These are phyloP conservation scores for Chaetomiaceae sp. DNA, from an alignment of 2,329 filamentous ascomycete species.

Conservation along the genomic window DNA sequence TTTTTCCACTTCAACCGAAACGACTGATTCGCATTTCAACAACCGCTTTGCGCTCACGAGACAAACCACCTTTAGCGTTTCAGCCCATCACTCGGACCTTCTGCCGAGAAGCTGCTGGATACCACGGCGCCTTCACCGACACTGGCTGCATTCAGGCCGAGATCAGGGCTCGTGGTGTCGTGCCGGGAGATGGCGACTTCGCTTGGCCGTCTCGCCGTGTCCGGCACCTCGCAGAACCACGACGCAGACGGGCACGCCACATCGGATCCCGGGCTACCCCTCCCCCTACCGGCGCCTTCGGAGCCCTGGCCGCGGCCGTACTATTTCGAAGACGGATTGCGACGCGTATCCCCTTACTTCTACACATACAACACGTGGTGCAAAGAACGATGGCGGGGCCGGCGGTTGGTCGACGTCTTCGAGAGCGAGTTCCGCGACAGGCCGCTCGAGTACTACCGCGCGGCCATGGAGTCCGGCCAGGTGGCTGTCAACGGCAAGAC, in stretches of 20 bases:
- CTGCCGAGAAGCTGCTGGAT: too few relatives aligned
- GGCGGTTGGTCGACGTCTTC: slow-evolving; percentile 81
- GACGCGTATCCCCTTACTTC: slow-evolving; percentile 80
- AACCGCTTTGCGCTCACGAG: too few relatives aligned
- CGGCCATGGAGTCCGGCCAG: slow-evolving; percentile 73
- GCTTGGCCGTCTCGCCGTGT: slow-evolving; percentile 3
- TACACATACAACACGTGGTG: slow-evolving; percentile 93
- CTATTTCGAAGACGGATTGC: slow-evolving; percentile 75
- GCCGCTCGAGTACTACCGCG: slow-evolving; percentile 77
- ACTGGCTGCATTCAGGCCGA: slow-evolving; percentile 3
- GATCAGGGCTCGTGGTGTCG: background rate
- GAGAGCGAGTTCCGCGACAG: slow-evolving; percentile 87
- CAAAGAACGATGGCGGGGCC: slow-evolving; percentile 88
- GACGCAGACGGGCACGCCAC: background rate
- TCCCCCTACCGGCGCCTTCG: slow-evolving; percentile 23
- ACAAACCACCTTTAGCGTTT: too few relatives aligned
- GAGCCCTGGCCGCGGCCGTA: slow-evolving; percentile 62
- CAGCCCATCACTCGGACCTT: too few relatives aligned
- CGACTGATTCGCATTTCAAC: too few relatives aligned
- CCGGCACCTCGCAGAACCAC: background rate
- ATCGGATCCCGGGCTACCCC: slow-evolving; percentile 28
- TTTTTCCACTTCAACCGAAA: too few relatives aligned
- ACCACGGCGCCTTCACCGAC: background rate
- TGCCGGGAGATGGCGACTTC: slow-evolving; percentile 14
- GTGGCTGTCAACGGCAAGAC: slow-evolving; percentile 76